These are phyloP conservation scores for Pseudonitzschia multistriata DNA, from an alignment of 108 stramenopile genomes.

Conservation along the genomic window DNA sequence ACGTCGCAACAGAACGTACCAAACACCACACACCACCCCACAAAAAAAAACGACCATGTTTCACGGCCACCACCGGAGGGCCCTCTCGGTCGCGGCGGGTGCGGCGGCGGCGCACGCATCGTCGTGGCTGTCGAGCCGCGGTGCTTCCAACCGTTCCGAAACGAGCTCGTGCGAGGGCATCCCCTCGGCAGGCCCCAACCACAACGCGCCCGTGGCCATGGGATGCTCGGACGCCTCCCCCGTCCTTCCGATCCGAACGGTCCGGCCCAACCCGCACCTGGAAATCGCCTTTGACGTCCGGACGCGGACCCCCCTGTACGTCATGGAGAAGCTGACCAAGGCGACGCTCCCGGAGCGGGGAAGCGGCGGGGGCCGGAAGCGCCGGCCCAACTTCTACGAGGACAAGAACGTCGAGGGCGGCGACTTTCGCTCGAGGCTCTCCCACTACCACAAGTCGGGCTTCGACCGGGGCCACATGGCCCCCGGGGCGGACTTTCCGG, in stretches of 20 bases:
- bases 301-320: slow-evolving; percentile 71
- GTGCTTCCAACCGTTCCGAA: not conserved
- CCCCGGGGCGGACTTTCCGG: slow-evolving; percentile 63
- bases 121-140: not conserved
- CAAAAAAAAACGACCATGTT: no score
- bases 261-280: slow-evolving; percentile 65
- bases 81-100: not conserved
- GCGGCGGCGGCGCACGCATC: not conserved
- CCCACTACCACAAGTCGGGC: slow-evolving; percentile 65
- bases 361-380: slow-evolving; percentile 14
- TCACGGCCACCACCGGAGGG: not conserved
- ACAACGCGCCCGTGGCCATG: not conserved
- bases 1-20: no score
- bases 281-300: slow-evolving; percentile 75
- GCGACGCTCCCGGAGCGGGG: slow-evolving; percentile 7
- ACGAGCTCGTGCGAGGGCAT: not conserved
- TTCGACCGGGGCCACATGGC: slow-evolving; percentile 87
- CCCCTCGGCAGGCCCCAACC: not conserved
- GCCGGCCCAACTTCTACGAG: slow-evolving; percentile 55
- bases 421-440: slow-evolving; percentile 55
- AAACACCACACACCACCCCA: no score
- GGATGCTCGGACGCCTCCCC: slow-evolving; percentile 31
- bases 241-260: slow-evolving; percentile 48
- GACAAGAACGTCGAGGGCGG: slow-evolving; percentile 44
- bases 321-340: slow-evolving; percentile 50